Percentiles rank a stretch among this genome's conserved stretches.
These are phyloP conservation scores for Aureobasidium subglaciale DNA, from an alignment of 2,329 filamentous ascomycete species.

Conservation along the genomic window DNA sequence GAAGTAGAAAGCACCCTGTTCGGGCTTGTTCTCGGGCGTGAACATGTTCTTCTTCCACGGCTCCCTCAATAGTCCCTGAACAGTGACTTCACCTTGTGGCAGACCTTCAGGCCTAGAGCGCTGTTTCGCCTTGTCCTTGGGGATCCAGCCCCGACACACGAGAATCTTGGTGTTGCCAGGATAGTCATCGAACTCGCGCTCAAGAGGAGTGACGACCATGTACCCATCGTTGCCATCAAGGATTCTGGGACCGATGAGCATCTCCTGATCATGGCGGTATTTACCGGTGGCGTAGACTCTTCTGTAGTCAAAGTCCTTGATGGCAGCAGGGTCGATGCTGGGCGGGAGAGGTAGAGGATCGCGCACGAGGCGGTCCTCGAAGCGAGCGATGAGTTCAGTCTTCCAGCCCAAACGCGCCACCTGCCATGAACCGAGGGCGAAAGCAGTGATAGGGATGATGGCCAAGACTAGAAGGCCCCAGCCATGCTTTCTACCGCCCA, in stretches of 20 bases:
- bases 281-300: conserved; percentile 68
- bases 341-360: conserved; percentile 80
- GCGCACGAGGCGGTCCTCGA: conserved; percentile 84
- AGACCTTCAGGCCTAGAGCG: conserved; percentile 56
- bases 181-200: conserved; percentile 45
- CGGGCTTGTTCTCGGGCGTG: conserved; percentile 81
- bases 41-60: conserved; percentile 98
- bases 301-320: conserved; percentile 87
- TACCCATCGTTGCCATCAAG: conserved; percentile 85
- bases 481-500: conserved; percentile 63
- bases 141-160: conserved; percentile 88
- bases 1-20: conserved; percentile 85
- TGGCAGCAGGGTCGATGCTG: conserved; percentile 69
- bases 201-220: conserved; percentile 84
- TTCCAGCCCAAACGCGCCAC: conserved; percentile 92
- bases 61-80: conserved; percentile 78
- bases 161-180: conserved; percentile 59
- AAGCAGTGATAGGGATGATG: conserved; percentile 84
- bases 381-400: conserved; percentile 80
- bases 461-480: conserved; percentile 75
- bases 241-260: conserved; percentile 88
- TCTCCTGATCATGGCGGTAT: conserved; percentile 84
- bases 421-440: conserved; percentile 89
- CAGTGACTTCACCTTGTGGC: conserved; percentile 61
- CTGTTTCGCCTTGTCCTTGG: conserved; percentile 64